Conservation (phyloP, 371 early-diverging fungal species). For the Actinomucor elegans region DNA sequence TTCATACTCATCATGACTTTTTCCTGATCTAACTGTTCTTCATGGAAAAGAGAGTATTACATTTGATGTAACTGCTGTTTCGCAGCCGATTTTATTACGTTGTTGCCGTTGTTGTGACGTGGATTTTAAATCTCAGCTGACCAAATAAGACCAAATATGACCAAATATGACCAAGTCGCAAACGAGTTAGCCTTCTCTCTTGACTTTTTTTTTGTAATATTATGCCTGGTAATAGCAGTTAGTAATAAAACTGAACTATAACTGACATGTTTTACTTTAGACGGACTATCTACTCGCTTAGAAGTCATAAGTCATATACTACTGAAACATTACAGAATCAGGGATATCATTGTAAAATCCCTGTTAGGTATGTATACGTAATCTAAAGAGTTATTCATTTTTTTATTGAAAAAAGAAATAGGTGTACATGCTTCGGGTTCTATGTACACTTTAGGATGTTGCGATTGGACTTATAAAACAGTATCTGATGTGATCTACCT, state of each 20-base stretch:
- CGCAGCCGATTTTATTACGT: too few species aligned
- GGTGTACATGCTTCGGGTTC: neutral
- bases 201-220: neutral
- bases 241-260: conserved; percentile 1
- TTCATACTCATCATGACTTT: too few species aligned
- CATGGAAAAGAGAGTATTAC: too few species aligned
- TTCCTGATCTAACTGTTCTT: too few species aligned
- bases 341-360: neutral
- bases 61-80: too few species aligned
- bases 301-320: neutral
- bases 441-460: neutral
- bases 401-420: neutral
- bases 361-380: neutral
- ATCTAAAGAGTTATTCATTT: neutral
- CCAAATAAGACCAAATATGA: too few species aligned
- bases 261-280: neutral
- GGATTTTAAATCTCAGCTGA: too few species aligned
- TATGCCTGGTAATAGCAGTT: neutral
- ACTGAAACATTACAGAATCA: neutral
- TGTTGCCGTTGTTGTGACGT: too few species aligned
- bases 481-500: conserved; percentile 8
- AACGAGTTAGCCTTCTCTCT: neutral
- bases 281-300: neutral
- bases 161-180: neutral
- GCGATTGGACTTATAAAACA: neutral